Base-by-base conservation (phyloP, 441 rosid species). In the Bocquillonia castaneifolia region DNA sequence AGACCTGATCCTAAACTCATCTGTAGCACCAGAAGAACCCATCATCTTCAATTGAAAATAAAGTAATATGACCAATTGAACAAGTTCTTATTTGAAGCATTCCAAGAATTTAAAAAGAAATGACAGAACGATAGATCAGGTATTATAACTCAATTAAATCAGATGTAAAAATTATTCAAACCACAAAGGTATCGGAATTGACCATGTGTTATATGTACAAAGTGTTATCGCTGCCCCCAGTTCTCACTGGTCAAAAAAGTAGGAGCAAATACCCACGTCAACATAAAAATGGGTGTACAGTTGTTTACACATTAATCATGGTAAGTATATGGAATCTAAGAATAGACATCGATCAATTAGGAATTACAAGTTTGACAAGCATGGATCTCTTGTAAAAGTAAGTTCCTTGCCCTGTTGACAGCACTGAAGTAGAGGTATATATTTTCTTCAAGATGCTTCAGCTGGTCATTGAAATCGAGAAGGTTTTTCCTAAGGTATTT, bases 361-460 rank as follows among this genome's bases (percentile, higher is more conserved):
- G 82, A 69, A 70, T 39, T 73, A 23, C 56, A 70, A 48, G 73
- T 66, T 72, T 70, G 82, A 69, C 74, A 79, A 66, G 62, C 69
- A 74, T 75, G 74, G 32, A 93, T 70, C 79, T 90, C 84, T 51
- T 70, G 70, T 25, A 88, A 85, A 56, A 93, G 92, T 59, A 72
- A 65, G 37, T 70, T 68, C 71, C 98, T 83, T 44, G 83, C 81
- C 69, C 72, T 80, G 77, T 88, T 91, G 69, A 89, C 86, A 39
- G 74, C 72, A 66, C 60, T 80, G 63, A 89, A 86, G 80, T 88
- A 86, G 9, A 83, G 80, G 77, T 76, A 82, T 50, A 93, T 77
- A 74, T 76, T 91, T 26, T 86, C 82, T 77, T 88, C 93, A 29
- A 93, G 95, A 74, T 78, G 84, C 72, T 73, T 62, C 64, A 89